Base-by-base conservation (phyloP, 352 stramenopile species). In the Phytophthora sansomeana region DNA sequence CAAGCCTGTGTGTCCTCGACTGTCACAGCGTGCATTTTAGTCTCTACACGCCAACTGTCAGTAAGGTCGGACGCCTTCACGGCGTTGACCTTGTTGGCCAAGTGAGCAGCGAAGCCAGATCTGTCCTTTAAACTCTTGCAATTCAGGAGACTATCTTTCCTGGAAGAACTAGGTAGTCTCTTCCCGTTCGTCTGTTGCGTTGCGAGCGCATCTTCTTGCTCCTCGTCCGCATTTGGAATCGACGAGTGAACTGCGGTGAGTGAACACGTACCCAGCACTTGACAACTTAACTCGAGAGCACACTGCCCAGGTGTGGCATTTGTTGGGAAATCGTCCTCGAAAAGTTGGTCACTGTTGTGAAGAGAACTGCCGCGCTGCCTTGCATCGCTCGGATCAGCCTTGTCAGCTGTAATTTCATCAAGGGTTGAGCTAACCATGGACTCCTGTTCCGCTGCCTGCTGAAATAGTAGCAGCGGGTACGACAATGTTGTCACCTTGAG, bases 11-110 rank as follows among this genome's bases (percentile, higher is more conserved):
- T 46, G 16, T 87, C 70, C 5, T 86, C 69, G 5, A 84, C 33
- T 13, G 72, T 78, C 33, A 89, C 72, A 17, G 74, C 77, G 32
- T 77, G 66, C 69, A 91, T 81, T 24, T 81, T 87, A 0, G 81
- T 89, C 57, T 91, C 82, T 10, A 94, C 86, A 46, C 78, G 80
- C 86, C 86, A 94, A 35, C 63, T 89, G 19, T 93, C 80, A 21
- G 84, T 87, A 28, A 91, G 57, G 66, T 83, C 73, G 2, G 81
- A 83, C 1, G 76, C 77, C 29, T 86, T 90, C 17, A 82, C 72
- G 32, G 83, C 83, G 28, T 74, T 82, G 3, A 90, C 68, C 21
- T 83, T 82, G 58, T 90, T 90, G 5, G 85, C 85, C 28, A 93
- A 68, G 42, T 93, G 85, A 5, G 83, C 81, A 10, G 83, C 80